Conservation (phyloP, 257 asterid species). For the Rhazya stricta region DNA sequence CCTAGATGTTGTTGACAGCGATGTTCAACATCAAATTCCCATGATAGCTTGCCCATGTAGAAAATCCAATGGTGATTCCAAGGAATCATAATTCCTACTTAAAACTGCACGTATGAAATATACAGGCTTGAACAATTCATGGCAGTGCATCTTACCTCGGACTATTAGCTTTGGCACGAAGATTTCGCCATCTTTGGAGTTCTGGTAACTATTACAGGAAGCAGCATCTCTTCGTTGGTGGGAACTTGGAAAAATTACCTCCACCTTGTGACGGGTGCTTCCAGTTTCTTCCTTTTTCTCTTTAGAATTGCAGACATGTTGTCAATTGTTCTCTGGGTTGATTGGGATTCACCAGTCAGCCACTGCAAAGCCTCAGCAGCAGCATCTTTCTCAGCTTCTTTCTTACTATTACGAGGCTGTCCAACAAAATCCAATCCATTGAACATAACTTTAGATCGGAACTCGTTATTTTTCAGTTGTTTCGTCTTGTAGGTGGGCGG, state of each 20-base stretch:
- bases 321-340: conserved; percentile 45
- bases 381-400: conserved; percentile 92
- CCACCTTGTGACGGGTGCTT: conserved; percentile 49
- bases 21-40: neutral
- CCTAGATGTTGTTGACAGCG: neutral
- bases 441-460: conserved; percentile 64
- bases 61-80: neutral
- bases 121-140: neutral
- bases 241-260: conserved; percentile 34
- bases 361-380: conserved; percentile 85
- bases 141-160: neutral
- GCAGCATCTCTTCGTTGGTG: neutral
- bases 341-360: conserved; percentile 76
- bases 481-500: conserved; percentile 64
- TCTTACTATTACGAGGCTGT: conserved; percentile 67
- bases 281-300: conserved; percentile 52
- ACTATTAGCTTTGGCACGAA: neutral
- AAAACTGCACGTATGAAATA: neutral
- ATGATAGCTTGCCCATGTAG: neutral
- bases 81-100: neutral
- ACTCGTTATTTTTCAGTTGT: conserved; percentile 57
- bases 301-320: conserved; percentile 62
- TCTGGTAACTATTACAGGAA: neutral
- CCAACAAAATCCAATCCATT: conserved; percentile 81
- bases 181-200: neutral